Evolutionary conservation across 2,329 filamentous ascomycete genomes (phyloP), one percentile per base, ranked within the genome.

Genomic region (Arachnomyces sp.): DNA sequence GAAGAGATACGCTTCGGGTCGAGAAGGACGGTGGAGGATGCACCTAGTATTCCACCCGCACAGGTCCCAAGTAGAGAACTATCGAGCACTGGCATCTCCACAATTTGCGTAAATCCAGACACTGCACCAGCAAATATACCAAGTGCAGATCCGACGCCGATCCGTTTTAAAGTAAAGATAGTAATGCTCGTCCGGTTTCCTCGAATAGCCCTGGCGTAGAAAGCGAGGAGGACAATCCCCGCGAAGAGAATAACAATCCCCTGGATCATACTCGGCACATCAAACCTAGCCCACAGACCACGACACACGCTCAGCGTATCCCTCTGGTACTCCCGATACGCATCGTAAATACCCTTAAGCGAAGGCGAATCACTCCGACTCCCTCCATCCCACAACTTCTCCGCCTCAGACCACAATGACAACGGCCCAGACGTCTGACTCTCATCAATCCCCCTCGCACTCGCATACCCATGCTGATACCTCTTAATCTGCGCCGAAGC

Each of bases 271-370:
- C 82, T 84, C 2, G 78, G 73, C 14, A 94, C 71, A 59, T 98
- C 87, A 51, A 98, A 98, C 28, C 84, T 79, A 15, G 92, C 88
- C 92, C 92, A 98, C 12, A 96, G 68, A 30, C 73, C 75, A 57
- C 88, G 84, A 67, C 86, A 96, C 9, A 90, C 73, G 18, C 71
- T 71, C 33, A 98, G 70, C 1, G 84, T 94, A 56, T 85, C 78
- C 20, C 71, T 70, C 58, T 95, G 88, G 57, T 94, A 96, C 8
- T 72, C 69, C 12, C 73, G 67, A 54, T 85, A 90, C 0, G 80
- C 75, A 2, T 72, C 52, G 46, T 73, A 76, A 14, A 67, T 62
- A 2, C 60, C 50, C 41, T 64, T 61, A 49, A 67, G 64, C 3
- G 63, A 54, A 3, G 56, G 55, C n/a, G 57, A 63, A 31, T 59